Conservation (phyloP, 495 filamentous ascomycete genomes). For the Trypethelium eluteriae region DNA sequence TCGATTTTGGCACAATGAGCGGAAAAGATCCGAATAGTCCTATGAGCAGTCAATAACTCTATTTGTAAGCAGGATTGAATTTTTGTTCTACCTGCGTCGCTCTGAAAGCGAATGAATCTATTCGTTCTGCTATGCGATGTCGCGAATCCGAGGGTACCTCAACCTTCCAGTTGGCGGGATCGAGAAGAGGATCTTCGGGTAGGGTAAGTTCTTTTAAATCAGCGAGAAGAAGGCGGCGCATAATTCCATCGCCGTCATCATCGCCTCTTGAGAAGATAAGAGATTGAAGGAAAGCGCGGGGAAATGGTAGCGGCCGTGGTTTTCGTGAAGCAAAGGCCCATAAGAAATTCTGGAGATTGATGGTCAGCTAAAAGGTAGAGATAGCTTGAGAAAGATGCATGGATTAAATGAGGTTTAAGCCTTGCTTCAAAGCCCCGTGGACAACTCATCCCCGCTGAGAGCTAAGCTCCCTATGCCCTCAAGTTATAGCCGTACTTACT, state of each 20-base stretch:
- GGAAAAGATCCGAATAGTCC: conserved; percentile 74
- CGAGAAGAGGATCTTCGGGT: conserved; percentile 60
- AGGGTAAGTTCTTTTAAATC: conserved; percentile 71
- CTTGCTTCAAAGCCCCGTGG: neutral
- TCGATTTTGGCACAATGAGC: conserved; percentile 79
- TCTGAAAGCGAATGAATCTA: conserved; percentile 72
- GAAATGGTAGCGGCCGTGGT: conserved; percentile 75
- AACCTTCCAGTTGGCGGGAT: conserved; percentile 63
- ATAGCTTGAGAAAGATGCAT: neutral
- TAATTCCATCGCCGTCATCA: conserved; percentile 56
- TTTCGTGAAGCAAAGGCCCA: conserved; percentile 67
- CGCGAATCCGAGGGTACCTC: conserved; percentile 68
- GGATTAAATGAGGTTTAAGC: neutral
- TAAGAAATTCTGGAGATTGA: conserved; percentile 50
- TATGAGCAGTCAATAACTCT: conserved; percentile 29
- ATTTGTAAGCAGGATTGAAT: neutral
- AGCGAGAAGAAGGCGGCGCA: conserved; percentile 67
- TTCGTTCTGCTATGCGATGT: conserved; percentile 63
- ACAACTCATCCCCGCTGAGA: neutral
- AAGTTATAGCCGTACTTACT: conserved; percentile 55
- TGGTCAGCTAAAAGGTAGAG: conserved; percentile 3
- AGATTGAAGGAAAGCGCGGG: conserved; percentile 70
- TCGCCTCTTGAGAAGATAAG: conserved; percentile 59
- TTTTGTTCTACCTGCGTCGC: conserved; percentile 48
- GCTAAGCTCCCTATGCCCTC: conserved; percentile 38